Evolutionary conservation across 345 rosid genomes (phyloP), one percentile per base, ranked within the genome.

Genomic region (Salix brachista): DNA sequence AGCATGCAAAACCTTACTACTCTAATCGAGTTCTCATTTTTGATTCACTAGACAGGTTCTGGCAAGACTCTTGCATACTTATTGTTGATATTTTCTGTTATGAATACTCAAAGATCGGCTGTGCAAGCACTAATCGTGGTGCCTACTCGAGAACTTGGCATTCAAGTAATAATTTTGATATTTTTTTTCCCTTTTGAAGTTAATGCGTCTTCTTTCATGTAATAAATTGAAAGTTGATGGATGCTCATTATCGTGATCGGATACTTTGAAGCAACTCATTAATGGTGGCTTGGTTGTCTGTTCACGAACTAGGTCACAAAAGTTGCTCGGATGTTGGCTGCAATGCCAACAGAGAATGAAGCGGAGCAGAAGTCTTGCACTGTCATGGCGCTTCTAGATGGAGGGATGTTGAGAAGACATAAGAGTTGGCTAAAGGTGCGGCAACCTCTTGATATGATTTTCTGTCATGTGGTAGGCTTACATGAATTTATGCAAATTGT

Each of bases 61-160:
- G 98, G 98, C 54, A 92, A 94, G 92, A 94, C 94, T 39, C 88
- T 94, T 86, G 90, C 98, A 3, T 92, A 94, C 82, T 70, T 94
- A n/a, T 77, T 92, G 54, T 80, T 85, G 83, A 87, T 94, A 71
- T 86, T 87, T 80, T 89, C 97, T 8, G 84, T 86, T 69, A 77
- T 91, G 48, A 88, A 92, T 66, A 82, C 92, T 66, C 85, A 86
- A 80, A 84, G 90, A 75, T 87, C 97, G 26, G 89, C 97, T 75
- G 92, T 94, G 79, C 98, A 92, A 87, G 94, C 97, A 17, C 79
- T 89, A 8, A 85, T 94, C 73, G 87, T 94, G 75, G 98, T 94
- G 76, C 97, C 97, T 14, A 94, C 97, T 41, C 89, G 97, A 16
- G 97, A 94, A 78, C 97, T 94, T 77, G 98, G 97, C 65, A 90